Percentiles rank a stretch among this genome's conserved stretches.
Evolutionary conservation across 129 eudicot species (phyloP).

Genomic region (Deinandra increscens): DNA sequence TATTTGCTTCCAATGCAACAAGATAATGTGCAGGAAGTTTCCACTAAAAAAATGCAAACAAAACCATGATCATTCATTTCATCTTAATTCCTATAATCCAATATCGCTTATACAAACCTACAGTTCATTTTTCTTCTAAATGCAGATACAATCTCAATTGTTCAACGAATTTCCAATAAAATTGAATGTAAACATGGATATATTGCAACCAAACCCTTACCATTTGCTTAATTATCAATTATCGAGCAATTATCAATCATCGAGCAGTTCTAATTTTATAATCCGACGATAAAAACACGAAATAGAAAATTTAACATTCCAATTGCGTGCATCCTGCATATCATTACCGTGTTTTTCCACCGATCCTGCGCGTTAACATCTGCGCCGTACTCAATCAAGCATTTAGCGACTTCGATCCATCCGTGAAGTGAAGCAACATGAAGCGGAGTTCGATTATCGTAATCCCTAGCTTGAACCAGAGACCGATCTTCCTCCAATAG

Average conservation of each 20-base stretch:
- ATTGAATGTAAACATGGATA: background rate
- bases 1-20: background rate
- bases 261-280: background rate
- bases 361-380: slow-evolving; percentile 96
- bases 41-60: background rate
- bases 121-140: too few relatives aligned
- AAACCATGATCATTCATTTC: background rate
- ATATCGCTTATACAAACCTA: background rate
- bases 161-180: background rate
- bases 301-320: background rate
- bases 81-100: background rate
- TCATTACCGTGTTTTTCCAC: slow-evolving; percentile 83
- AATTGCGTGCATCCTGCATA: background rate
- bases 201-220: background rate
- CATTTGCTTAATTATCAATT: background rate
- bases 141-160: background rate
- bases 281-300: background rate
- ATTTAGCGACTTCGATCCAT: slow-evolving; percentile 80
- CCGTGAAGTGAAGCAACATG: slow-evolving; percentile 97
- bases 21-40: background rate
- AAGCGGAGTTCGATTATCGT: slow-evolving; percentile 86
- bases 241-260: slow-evolving; percentile 1
- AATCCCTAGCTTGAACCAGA: slow-evolving; percentile 78
- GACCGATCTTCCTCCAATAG: slow-evolving; percentile 79
- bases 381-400: slow-evolving; percentile 74